Evolutionary conservation across 2,329 filamentous ascomycete species (phyloP).

Genomic region (Parastagonospora avenae): DNA sequence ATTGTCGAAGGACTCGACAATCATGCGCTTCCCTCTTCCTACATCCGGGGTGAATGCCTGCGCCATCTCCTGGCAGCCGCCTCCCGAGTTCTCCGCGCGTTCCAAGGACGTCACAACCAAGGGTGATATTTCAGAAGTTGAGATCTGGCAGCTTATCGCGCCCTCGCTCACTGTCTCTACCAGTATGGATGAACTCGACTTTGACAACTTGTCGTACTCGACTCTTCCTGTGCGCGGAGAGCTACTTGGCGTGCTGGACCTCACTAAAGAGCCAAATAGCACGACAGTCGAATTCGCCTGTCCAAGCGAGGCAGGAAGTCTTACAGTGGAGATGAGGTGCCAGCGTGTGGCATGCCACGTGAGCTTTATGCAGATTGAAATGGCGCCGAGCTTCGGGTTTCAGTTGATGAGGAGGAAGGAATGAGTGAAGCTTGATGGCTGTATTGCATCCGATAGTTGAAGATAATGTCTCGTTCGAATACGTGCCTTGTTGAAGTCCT

Average conservation of each 20-base stretch:
- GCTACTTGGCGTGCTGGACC: conserved; percentile 10
- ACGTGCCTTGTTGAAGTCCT: too few relatives aligned
- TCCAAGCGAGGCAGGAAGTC: conserved; percentile 5
- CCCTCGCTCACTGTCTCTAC: not conserved
- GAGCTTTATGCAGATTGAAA: conserved; percentile 12
- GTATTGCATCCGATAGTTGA: too few relatives aligned
- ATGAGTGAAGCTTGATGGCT: too few relatives aligned
- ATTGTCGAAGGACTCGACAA: conserved; percentile 7
- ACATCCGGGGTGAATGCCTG: conserved; percentile 1
- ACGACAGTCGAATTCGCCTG: conserved; percentile 9
- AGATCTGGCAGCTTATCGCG: conserved; percentile 9
- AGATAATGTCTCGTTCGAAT: too few relatives aligned
- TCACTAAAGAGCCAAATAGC: conserved; percentile 6
- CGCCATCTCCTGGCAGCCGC: conserved; percentile 5
- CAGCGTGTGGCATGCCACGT: conserved; percentile 4
- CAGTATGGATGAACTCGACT: conserved; percentile 7
- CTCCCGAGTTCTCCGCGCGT: conserved; percentile 7
- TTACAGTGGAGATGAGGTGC: conserved; percentile 2
- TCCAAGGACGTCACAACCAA: conserved; percentile 7
- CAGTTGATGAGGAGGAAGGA: conserved; percentile 8
- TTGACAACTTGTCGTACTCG: conserved; percentile 8
- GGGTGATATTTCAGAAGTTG: conserved; percentile 8
- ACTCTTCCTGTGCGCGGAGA: conserved; percentile 6
- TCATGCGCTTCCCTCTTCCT: conserved; percentile 6
- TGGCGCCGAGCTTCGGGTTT: conserved; percentile 9